Evolutionary conservation across 2,329 filamentous ascomycete species (phyloP).

Genomic region (Apiospora pterosperma): DNA sequence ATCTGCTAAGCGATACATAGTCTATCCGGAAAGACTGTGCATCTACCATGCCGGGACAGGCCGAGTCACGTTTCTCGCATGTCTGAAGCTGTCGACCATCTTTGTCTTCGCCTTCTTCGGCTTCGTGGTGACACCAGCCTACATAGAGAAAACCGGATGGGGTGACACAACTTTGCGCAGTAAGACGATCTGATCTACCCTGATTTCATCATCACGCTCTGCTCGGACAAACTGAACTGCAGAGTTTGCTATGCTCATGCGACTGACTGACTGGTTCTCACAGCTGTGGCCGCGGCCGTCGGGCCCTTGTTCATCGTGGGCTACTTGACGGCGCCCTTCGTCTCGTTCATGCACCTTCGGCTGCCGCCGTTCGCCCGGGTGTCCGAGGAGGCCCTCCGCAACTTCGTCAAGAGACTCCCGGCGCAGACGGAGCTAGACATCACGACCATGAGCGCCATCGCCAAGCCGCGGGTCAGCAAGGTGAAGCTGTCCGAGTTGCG

Average conservation of each 20-base stretch:
- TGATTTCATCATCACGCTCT: not conserved
- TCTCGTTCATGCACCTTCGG: constrained; percentile 67
- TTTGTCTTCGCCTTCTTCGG: constrained; percentile 66
- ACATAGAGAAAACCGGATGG: constrained; percentile 35
- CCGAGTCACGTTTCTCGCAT: constrained; percentile 64
- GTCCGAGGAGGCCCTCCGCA: constrained; percentile 53
- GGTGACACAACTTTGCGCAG: constrained; percentile 19
- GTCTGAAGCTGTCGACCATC: constrained; percentile 68
- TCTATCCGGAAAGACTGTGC: constrained; percentile 57
- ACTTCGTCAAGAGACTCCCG: constrained; percentile 47
- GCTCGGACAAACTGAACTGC: constrained; percentile 1
- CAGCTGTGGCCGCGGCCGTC: constrained; percentile 58
- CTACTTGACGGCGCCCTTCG: constrained; percentile 66
- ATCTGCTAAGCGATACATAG: constrained; percentile 23
- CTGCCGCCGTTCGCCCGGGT: constrained; percentile 63
- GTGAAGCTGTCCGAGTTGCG: constrained; percentile 31
- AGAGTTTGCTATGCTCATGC: not conserved
- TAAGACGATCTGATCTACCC: constrained; percentile 15
- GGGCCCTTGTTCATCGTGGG: constrained; percentile 63
- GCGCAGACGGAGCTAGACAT: constrained; percentile 44
- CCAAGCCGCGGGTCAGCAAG: constrained; percentile 44
- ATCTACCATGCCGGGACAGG: constrained; percentile 74
- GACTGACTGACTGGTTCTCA: not conserved
- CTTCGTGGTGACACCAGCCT: constrained; percentile 59
- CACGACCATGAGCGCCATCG: constrained; percentile 53